phyloP scores from a whole-genome alignment of 176 grass and related monocot genomes.

The Oropetium thomaeum region DNA sequence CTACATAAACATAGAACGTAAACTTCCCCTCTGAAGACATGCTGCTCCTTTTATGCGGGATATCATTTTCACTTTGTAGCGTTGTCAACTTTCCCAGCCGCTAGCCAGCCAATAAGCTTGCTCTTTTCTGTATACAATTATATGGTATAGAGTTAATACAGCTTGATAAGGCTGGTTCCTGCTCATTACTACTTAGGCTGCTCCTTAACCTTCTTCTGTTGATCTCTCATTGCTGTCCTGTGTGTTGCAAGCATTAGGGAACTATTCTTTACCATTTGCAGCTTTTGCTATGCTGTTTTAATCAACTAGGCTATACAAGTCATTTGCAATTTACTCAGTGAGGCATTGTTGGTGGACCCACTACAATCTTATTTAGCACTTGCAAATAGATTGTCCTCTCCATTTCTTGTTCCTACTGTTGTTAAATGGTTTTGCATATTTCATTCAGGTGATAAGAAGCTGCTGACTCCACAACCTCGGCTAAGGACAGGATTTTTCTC shows the following conservation, averaged over 20 bases:
- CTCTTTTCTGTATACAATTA: not conserved
- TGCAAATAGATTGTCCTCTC: not conserved
- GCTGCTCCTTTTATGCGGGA: not conserved
- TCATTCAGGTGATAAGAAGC: conserved; percentile 65
- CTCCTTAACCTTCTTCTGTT: not conserved
- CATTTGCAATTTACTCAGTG: not conserved
- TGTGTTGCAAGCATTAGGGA: conserved; percentile 15
- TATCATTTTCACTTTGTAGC: not conserved
- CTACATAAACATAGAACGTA: not conserved
- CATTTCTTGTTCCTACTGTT: not conserved
- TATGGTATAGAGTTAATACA: not conserved
- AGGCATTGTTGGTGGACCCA: not conserved
- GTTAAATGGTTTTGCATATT: conserved; percentile 4
- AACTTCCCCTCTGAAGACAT: not conserved
- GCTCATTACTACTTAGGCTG: not conserved
- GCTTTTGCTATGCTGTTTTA: conserved; percentile 8
- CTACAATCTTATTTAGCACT: not conserved
- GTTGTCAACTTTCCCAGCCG: not conserved
- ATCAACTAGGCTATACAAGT: not conserved
- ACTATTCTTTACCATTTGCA: not conserved
- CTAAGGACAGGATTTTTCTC: conserved; percentile 93
- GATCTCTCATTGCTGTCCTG: not conserved
- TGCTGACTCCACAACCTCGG: conserved; percentile 91
- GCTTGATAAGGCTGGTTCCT: not conserved
- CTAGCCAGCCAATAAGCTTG: not conserved